phyloP scores from a whole-genome alignment of 225 moss, liverwort and hornwort species.

The Climacium dendroides region DNA sequence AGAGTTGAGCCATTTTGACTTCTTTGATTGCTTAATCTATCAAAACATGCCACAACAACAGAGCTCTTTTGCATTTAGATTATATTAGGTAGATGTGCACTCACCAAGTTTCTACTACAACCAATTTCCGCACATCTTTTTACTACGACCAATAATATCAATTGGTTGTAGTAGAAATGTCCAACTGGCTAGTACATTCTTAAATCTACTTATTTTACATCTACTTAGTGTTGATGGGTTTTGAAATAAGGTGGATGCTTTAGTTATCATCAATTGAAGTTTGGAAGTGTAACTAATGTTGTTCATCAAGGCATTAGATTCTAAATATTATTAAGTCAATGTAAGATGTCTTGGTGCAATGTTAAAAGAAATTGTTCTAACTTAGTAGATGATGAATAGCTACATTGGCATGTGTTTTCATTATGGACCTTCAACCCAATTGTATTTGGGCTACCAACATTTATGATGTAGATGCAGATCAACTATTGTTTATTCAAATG shows the following conservation, averaged over 20 bases:
- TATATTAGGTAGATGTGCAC: too few species aligned
- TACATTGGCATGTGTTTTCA: rapidly evolving
- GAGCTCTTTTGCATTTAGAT: too few species aligned
- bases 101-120: too few species aligned
- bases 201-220: neutral
- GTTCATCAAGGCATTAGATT: neutral
- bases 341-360: neutral
- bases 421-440: neutral
- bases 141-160: too few species aligned
- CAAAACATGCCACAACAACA: too few species aligned
- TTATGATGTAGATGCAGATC: neutral
- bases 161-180: too few species aligned
- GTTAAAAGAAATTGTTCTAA: too few species aligned
- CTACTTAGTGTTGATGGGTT: too few species aligned
- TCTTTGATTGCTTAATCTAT: too few species aligned
- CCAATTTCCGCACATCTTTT: too few species aligned
- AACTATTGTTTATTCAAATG: neutral
- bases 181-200: neutral
- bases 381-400: neutral
- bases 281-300: neutral
- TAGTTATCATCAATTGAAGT: neutral
- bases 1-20: too few species aligned
- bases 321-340: neutral
- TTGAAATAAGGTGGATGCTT: neutral
- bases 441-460: rapidly evolving